phyloP scores from a whole-genome alignment of 805 yeast genomes.

The Zygotorulaspora chibaensis region DNA sequence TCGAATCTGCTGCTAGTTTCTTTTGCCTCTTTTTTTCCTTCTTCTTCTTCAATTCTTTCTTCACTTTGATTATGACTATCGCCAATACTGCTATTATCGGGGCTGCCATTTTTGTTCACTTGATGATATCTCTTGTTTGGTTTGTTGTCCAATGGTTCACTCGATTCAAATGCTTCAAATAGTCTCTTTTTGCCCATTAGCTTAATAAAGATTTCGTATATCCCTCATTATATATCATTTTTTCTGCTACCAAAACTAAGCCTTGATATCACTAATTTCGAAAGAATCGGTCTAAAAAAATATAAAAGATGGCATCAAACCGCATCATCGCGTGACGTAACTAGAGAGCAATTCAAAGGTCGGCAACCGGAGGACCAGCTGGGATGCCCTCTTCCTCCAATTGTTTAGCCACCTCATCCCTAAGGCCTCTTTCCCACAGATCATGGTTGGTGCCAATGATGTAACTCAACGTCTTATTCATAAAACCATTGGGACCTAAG shows the following conservation, averaged over 20 bases:
- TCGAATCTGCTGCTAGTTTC: not conserved
- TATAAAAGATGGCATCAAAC: not conserved
- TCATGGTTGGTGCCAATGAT: constrained; percentile 72
- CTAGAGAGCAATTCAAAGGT: not conserved
- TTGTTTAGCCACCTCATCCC: constrained; percentile 26
- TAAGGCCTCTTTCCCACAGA: constrained; percentile 50
- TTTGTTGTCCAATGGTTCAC: not conserved
- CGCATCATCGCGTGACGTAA: not conserved
- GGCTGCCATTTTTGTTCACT: constrained; percentile 5
- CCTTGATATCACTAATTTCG: not conserved
- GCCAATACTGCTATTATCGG: constrained; percentile 11
- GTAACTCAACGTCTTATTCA: constrained; percentile 56
- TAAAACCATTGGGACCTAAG: constrained; percentile 54
- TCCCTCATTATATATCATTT: not conserved
- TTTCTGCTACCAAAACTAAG: not conserved
- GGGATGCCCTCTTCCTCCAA: constrained; percentile 31
- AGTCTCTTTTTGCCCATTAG: not conserved
- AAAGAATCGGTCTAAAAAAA: not conserved
- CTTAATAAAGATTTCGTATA: too few species aligned
- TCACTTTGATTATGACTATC: constrained; percentile 8
- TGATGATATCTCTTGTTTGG: not conserved
- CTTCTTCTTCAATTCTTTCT: constrained; percentile 5
- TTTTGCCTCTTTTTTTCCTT: constrained; percentile 5
- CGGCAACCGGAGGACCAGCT: not conserved
- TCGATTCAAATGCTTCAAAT: not conserved